A percentile compares a stretch with the other conserved stretches of the same genome.
Conservation (phyloP, 495 filamentous ascomycete genomes). For the Usnea hakonensis region DNA sequence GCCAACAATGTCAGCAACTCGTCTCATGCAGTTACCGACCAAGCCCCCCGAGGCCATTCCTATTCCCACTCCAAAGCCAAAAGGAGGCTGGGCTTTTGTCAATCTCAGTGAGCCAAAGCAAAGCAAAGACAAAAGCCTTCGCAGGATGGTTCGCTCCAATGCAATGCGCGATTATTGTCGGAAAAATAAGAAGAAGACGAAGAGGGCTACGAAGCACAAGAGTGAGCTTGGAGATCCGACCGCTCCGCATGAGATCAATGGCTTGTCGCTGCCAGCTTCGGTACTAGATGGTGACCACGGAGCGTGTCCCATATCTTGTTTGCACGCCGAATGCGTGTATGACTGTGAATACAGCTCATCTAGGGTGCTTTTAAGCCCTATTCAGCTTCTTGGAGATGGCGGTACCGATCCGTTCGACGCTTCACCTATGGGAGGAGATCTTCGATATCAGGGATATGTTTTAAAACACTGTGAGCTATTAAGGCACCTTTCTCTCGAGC, state of each 20-base stretch:
- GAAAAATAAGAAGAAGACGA: background rate
- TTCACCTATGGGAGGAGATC: background rate
- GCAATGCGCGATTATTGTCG: constrained; percentile 5
- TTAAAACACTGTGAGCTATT: background rate
- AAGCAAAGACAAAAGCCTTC: background rate
- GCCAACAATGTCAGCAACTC: background rate
- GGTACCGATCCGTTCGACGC: background rate
- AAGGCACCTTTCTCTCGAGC: background rate
- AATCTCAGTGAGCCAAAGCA: constrained; percentile 5
- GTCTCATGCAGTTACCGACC: background rate
- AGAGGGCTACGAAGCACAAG: background rate
- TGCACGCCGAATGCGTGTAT: background rate
- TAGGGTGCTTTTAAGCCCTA: background rate
- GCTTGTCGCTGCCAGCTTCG: background rate
- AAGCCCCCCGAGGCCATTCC: background rate
- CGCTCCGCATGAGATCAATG: background rate
- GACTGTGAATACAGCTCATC: background rate
- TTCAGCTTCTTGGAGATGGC: background rate
- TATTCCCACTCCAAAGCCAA: background rate
- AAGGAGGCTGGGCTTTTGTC: background rate
- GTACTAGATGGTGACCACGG: background rate
- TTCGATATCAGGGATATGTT: background rate
- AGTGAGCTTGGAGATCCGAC: background rate
- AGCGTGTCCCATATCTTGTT: background rate
- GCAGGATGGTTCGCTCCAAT: background rate